A percentile compares a stretch with the other conserved stretches of the same genome.
Evolutionary conservation across 805 yeast species (phyloP).

Genomic region (Priceomyces castillae): DNA sequence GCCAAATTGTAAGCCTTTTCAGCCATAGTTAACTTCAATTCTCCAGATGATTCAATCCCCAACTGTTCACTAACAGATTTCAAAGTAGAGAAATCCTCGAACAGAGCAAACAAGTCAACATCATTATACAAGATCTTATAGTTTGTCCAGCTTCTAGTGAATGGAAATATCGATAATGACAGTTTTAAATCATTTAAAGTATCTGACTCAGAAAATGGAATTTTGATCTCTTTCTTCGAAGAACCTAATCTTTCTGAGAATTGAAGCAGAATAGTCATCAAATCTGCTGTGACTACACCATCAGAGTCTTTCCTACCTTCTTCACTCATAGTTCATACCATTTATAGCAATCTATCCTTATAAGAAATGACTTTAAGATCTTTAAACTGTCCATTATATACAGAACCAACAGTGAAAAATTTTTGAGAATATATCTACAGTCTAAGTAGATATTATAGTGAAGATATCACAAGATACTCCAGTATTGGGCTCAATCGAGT

Average conservation of each 20-base stretch:
- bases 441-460: too few species aligned
- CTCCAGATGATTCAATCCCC: constrained; percentile 16
- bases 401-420: not conserved
- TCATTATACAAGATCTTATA: constrained; percentile 47
- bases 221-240: constrained; percentile 20
- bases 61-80: constrained; percentile 20
- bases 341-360: not conserved
- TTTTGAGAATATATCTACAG: not conserved
- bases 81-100: constrained; percentile 29
- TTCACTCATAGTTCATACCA: not conserved
- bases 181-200: constrained; percentile 56
- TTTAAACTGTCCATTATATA: not conserved
- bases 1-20: constrained; percentile 60
- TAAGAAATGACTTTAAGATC: not conserved
- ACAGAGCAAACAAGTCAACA: constrained; percentile 24
- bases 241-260: constrained; percentile 3
- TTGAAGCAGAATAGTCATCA: constrained; percentile 8
- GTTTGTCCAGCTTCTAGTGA: constrained; percentile 59
- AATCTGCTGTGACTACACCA: not conserved
- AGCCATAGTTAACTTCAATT: constrained; percentile 34
- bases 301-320: not conserved
- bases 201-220: constrained; percentile 40
- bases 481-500: too few species aligned
- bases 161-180: constrained; percentile 55
- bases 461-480: too few species aligned